A percentile compares a stretch with the other conserved stretches of the same genome.
phyloP scores from a whole-genome alignment of 108 stramenopile species.

The Discostella stelligeroides region DNA sequence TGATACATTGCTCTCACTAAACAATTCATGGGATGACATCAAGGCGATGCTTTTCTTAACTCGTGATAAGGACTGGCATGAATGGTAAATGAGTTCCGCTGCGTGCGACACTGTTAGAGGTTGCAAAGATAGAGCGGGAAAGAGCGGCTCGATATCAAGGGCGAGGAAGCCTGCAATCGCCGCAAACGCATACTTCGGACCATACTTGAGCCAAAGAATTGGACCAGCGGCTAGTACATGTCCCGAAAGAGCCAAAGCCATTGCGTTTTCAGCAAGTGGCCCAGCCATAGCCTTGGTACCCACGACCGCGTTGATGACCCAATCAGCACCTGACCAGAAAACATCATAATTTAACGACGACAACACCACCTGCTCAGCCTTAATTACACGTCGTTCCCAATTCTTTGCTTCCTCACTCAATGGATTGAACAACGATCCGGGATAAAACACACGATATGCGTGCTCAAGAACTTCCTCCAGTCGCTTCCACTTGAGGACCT shows the following conservation, averaged over 20 bases:
- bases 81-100: slow-evolving; percentile 67
- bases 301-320: slow-evolving; percentile 58
- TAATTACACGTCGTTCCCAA: slow-evolving; percentile 76
- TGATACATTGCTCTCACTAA: slow-evolving; percentile 34
- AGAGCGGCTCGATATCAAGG: slow-evolving; percentile 57
- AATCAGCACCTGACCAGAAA: slow-evolving; percentile 78
- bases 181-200: slow-evolving; percentile 79
- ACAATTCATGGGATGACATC: slow-evolving; percentile 46
- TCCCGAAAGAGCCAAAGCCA: slow-evolving; percentile 63
- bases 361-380: slow-evolving; percentile 66
- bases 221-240: slow-evolving; percentile 77
- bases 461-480: slow-evolving; percentile 73
- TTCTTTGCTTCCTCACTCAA: slow-evolving; percentile 71
- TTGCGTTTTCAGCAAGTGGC: slow-evolving; percentile 57
- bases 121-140: slow-evolving; percentile 65
- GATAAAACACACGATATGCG: slow-evolving; percentile 74
- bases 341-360: slow-evolving; percentile 72
- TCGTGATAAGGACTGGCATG: slow-evolving; percentile 37
- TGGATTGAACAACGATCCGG: slow-evolving; percentile 62
- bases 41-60: slow-evolving; percentile 45
- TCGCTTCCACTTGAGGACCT: slow-evolving; percentile 72
- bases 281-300: slow-evolving; percentile 51
- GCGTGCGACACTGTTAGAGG: slow-evolving; percentile 70
- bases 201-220: slow-evolving; percentile 79
- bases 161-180: slow-evolving; percentile 73